Evolutionary conservation across 179 eudicot species (phyloP).

Genomic region (Silene coronaria): DNA sequence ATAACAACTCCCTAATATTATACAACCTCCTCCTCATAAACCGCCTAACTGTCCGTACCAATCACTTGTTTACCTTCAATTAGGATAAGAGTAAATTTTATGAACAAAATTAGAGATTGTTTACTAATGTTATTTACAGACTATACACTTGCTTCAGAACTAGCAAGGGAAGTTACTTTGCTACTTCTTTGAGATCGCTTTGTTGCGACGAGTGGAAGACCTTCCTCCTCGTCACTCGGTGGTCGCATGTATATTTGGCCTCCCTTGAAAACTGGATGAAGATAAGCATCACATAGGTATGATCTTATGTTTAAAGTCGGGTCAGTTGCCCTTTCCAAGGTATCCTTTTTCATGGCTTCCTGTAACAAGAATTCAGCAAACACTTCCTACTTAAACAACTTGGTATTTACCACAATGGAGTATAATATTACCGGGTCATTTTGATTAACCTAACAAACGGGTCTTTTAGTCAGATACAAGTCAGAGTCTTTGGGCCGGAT

Average conservation of each 20-base stretch:
- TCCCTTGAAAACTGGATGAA: constrained; percentile 78
- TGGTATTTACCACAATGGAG: too few relatives aligned
- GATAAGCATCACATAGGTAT: constrained; percentile 69
- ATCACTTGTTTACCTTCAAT: too few relatives aligned
- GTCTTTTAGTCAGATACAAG: too few relatives aligned
- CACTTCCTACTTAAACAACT: background rate
- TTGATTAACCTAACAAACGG: too few relatives aligned
- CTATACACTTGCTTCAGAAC: constrained; percentile 38
- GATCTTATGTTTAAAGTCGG: constrained; percentile 65
- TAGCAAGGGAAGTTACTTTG: constrained; percentile 40
- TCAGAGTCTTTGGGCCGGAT: too few relatives aligned
- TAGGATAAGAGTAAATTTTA: background rate
- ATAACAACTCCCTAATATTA: too few relatives aligned
- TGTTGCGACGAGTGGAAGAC: constrained; percentile 60
- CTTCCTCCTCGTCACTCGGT: constrained; percentile 58
- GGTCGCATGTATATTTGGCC: constrained; percentile 33
- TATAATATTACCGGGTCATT: too few relatives aligned
- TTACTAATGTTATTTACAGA: constrained; percentile 7
- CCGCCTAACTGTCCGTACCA: too few relatives aligned
- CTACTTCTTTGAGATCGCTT: constrained; percentile 66
- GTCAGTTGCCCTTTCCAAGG: constrained; percentile 73
- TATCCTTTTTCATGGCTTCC: constrained; percentile 94
- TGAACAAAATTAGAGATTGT: background rate
- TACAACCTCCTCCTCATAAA: too few relatives aligned
- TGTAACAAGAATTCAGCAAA: constrained; percentile 23